Percentiles rank a stretch among this genome's conserved stretches.
These are phyloP conservation scores for Diaporthe sp. DNA, from an alignment of 2,329 filamentous ascomycete species.

Conservation along the genomic window DNA sequence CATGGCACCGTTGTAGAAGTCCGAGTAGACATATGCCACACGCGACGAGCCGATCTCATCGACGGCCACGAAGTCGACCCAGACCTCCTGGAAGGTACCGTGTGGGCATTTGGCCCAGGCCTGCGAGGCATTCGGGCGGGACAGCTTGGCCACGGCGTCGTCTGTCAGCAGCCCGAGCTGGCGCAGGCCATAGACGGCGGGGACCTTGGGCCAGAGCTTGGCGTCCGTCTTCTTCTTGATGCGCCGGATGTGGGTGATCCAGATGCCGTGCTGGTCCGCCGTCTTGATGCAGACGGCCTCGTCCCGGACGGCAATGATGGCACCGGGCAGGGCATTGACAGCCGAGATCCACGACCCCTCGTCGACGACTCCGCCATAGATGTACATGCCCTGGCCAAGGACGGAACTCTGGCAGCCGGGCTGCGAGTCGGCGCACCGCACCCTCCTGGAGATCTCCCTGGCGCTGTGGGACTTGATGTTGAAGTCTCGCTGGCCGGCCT, in stretches of 20 bases:
- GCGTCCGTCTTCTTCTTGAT: slow-evolving; percentile 54
- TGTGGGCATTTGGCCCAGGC: slow-evolving; percentile 49
- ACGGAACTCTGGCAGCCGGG: slow-evolving; percentile 55
- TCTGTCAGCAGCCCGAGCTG: slow-evolving; percentile 50
- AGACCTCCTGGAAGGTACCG: slow-evolving; percentile 55
- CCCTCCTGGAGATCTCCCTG: slow-evolving; percentile 56
- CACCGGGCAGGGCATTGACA: slow-evolving; percentile 42
- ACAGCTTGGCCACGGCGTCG: slow-evolving; percentile 42
- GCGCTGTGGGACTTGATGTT: slow-evolving; percentile 51
- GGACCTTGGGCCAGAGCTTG: slow-evolving; percentile 57
- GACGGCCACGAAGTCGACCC: slow-evolving; percentile 52
- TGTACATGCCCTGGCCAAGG: slow-evolving; percentile 53
- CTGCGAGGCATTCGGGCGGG: slow-evolving; percentile 36
- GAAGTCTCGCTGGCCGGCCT: slow-evolving; percentile 55
- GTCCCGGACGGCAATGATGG: slow-evolving; percentile 53
- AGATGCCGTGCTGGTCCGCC: slow-evolving; percentile 55
- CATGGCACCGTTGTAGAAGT: slow-evolving; percentile 61
- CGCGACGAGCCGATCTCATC: slow-evolving; percentile 42
- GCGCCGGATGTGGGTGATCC: slow-evolving; percentile 57
- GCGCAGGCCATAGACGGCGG: slow-evolving; percentile 51
- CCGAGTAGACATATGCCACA: slow-evolving; percentile 56
- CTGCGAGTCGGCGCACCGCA: slow-evolving; percentile 57
- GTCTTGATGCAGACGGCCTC: slow-evolving; percentile 54
- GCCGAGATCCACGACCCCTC: slow-evolving; percentile 44
- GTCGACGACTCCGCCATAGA: slow-evolving; percentile 58